phyloP scores from a whole-genome alignment of 2,329 filamentous ascomycete species.

The Fusarium scirpi region DNA sequence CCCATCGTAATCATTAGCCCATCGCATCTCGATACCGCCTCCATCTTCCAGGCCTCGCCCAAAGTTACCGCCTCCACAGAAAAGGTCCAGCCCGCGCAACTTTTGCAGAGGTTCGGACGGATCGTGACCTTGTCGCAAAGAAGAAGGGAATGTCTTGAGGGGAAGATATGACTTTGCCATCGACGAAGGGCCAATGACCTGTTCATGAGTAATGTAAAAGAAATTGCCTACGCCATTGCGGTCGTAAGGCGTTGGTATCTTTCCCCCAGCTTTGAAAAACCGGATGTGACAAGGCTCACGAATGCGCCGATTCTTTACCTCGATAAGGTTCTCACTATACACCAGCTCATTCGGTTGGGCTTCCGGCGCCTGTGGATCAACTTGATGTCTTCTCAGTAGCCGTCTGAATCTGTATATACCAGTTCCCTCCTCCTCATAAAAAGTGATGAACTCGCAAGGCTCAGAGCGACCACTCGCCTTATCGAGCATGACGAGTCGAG shows the following conservation, averaged over 20 bases:
- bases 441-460: conserved; percentile 68
- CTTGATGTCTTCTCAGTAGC: conserved; percentile 62
- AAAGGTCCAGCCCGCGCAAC: conserved; percentile 76
- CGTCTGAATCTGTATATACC: conserved; percentile 58
- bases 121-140: conserved; percentile 68
- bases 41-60: conserved; percentile 81
- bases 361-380: conserved; percentile 49
- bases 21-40: conserved; percentile 72
- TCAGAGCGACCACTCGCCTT: conserved; percentile 60
- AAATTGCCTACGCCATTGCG: conserved; percentile 73
- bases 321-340: conserved; percentile 61
- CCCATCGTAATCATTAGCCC: conserved; percentile 74
- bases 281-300: conserved; percentile 70
- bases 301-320: conserved; percentile 57
- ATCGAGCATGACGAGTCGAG: conserved; percentile 62
- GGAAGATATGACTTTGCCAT: conserved; percentile 48
- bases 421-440: conserved; percentile 30
- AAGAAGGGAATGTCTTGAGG: conserved; percentile 51
- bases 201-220: conserved; percentile 69
- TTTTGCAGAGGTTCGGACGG: conserved; percentile 53
- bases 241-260: conserved; percentile 73
- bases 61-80: conserved; percentile 82
- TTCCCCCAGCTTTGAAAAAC: conserved; percentile 59
- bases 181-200: conserved; percentile 7
- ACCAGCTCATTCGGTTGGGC: conserved; percentile 69